Conservation (phyloP, 2,329 filamentous ascomycete species). For the Aspergillus transmontanensis region DNA sequence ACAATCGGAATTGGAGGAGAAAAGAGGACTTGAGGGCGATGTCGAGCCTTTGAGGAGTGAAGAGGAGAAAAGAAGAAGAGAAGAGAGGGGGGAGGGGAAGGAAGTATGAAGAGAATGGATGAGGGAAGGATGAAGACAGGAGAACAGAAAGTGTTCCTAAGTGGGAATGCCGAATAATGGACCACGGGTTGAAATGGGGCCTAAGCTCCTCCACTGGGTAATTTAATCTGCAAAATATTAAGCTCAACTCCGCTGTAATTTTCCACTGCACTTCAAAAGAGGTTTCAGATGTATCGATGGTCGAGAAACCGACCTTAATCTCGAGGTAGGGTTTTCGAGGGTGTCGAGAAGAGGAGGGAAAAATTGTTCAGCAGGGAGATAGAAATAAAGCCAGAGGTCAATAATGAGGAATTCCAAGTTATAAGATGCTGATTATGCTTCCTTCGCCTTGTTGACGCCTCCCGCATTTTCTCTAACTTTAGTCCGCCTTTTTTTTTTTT, state of each 20-base stretch:
- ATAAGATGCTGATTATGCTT: constrained; percentile 13
- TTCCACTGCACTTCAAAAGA: neutral
- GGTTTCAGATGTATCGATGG: constrained; percentile 6
- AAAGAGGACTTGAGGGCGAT: constrained; percentile 2
- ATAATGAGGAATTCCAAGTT: constrained; percentile 10
- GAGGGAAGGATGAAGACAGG: constrained; percentile 20
- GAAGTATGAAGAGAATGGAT: constrained; percentile 17
- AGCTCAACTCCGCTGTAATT: constrained; percentile 14
- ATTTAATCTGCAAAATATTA: constrained; percentile 25
- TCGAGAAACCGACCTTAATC: neutral
- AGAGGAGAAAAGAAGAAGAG: constrained; percentile 11
- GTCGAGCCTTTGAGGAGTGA: constrained; percentile 14
- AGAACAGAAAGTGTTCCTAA: constrained; percentile 21
- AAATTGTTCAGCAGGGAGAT: neutral
- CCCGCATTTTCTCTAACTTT: constrained; percentile 12
- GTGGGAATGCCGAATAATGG: constrained; percentile 26
- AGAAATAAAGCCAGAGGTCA: neutral
- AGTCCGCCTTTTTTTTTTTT: constrained; percentile 2
- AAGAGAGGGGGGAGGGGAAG: constrained; percentile 11
- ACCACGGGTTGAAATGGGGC: constrained; percentile 25
- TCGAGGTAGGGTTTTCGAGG: neutral
- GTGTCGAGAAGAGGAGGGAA: neutral
- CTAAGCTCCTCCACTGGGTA: constrained; percentile 21
- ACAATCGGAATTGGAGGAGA: constrained; percentile 3
- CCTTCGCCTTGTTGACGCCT: constrained; percentile 13